Base-by-base conservation (phyloP, 2,329 filamentous ascomycete species). In the Ambrosiella beaveri region DNA sequence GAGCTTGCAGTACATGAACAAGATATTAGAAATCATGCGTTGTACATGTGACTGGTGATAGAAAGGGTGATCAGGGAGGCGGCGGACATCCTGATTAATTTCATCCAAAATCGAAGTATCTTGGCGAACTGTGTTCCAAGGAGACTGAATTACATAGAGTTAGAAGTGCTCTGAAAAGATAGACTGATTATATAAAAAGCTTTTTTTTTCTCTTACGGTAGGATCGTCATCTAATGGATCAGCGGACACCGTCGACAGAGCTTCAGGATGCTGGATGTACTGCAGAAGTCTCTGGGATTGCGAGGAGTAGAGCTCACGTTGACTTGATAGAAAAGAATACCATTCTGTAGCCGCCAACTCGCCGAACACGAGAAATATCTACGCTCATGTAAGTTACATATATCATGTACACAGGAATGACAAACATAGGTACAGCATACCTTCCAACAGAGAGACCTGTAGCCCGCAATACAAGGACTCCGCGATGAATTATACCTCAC, bases 1-100 rank as follows among this genome's bases (percentile, higher is more conserved):
- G 57, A 94, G 78, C 69, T 95, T 97, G 72, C 89, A 93, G 71
- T 90, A 97, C 63, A 98, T 79, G 69, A 97, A 98, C 39, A 98
- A 75, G 38, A 96, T 82, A 66, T 98, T 87, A 38, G 94, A 72
- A 64, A 98, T 83, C 69, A 88, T 86, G 47, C 75, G 77, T 68
- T 97, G 93, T 1, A 86, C 87, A 12, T 76, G 73, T 11, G 84
- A 79, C 64, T 90, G 80, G 59, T 90, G 88, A 65, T 97, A 98
- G 67, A 91, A 94, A 52, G 81, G 79, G 65, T 93, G 90, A 64
- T 96, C 93, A 5, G 91, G 93, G 69, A 97, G 87, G 63, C 93
- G 79, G 64, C 93, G 86, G 15, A 98, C 90, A 72, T 98, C 93
- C 71, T 97, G 93, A 59, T 85, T 80, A 58, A 98, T 97, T 69